phyloP scores from a whole-genome alignment of 164 flowering plant genomes.

The Chimonanthus salicifolius region DNA sequence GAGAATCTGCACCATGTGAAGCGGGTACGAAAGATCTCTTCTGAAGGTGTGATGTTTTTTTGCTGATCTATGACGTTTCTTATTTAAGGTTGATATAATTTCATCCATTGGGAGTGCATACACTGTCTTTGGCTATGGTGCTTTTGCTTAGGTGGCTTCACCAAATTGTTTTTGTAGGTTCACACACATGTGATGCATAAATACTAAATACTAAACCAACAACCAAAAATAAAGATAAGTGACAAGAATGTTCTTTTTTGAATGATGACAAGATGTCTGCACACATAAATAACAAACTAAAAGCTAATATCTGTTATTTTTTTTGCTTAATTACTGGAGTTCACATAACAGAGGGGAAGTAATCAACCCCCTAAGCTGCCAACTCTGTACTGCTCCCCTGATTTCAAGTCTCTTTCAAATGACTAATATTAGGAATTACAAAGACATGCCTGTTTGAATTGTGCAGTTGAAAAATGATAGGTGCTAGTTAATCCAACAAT shows the following conservation, averaged over 20 bases:
- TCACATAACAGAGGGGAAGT: not conserved
- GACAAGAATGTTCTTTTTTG: too few relatives aligned
- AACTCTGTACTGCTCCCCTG: not conserved
- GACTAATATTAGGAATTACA: not conserved
- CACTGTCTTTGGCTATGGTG: not conserved
- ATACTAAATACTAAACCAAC: too few relatives aligned
- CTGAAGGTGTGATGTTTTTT: constrained; percentile 4
- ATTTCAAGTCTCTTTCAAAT: not conserved
- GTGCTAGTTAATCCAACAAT: not conserved
- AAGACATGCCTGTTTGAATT: not conserved
- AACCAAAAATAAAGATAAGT: too few relatives aligned
- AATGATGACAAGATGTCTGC: not conserved
- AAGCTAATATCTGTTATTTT: not conserved
- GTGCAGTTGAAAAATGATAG: not conserved
- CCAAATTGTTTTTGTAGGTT: too few relatives aligned
- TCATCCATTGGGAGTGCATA: not conserved
- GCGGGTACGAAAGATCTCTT: constrained; percentile 46
- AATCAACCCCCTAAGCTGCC: not conserved
- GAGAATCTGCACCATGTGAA: constrained; percentile 81
- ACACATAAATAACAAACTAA: not conserved
- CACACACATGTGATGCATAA: too few relatives aligned
- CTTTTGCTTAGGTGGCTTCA: too few relatives aligned
- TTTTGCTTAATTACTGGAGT: not conserved
- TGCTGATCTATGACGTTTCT: too few relatives aligned
- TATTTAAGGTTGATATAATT: too few relatives aligned